These are phyloP conservation scores for Dactylellina leptospora DNA, from an alignment of 2,329 filamentous ascomycete species.

Conservation along the genomic window DNA sequence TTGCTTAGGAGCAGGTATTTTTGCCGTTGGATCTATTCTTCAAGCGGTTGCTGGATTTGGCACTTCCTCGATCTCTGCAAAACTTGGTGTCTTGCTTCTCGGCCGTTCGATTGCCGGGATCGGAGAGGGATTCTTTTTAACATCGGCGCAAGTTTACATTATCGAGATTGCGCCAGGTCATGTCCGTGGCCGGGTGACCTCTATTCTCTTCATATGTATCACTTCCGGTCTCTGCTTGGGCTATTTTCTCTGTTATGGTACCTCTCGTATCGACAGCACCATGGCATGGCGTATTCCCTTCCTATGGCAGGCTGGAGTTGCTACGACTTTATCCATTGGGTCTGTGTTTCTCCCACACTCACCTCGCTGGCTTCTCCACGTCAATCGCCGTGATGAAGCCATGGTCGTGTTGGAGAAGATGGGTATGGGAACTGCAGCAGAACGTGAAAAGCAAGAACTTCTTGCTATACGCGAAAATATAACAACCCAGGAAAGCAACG, in stretches of 20 bases:
- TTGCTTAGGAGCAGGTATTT: conserved; percentile 65
- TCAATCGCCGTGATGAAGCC: conserved; percentile 61
- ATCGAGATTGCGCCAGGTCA: conserved; percentile 69
- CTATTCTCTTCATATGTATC: conserved; percentile 66
- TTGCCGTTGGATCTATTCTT: conserved; percentile 66
- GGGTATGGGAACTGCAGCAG: conserved; percentile 62
- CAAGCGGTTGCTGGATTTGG: conserved; percentile 63
- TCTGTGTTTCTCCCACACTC: conserved; percentile 66
- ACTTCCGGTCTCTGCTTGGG: conserved; percentile 66
- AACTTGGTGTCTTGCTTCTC: conserved; percentile 66
- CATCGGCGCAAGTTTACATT: conserved; percentile 69
- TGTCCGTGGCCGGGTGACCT: conserved; percentile 65
- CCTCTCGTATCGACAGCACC: conserved; percentile 62
- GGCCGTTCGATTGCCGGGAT: conserved; percentile 68
- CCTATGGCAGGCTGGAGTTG: conserved; percentile 63
- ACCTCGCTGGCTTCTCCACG: conserved; percentile 68
- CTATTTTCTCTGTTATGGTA: conserved; percentile 71
- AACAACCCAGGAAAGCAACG: conserved; percentile 55
- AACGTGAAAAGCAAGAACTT: conserved; percentile 65
- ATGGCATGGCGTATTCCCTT: conserved; percentile 69
- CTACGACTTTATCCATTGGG: conserved; percentile 60
- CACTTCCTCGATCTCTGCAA: conserved; percentile 53
- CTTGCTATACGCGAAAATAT: conserved; percentile 57
- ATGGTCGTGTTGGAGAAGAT: conserved; percentile 60
- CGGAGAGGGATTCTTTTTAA: conserved; percentile 69